Base-by-base conservation (phyloP, 1,284 basidiomycete species). In the Pyrrhoderma noxium region DNA sequence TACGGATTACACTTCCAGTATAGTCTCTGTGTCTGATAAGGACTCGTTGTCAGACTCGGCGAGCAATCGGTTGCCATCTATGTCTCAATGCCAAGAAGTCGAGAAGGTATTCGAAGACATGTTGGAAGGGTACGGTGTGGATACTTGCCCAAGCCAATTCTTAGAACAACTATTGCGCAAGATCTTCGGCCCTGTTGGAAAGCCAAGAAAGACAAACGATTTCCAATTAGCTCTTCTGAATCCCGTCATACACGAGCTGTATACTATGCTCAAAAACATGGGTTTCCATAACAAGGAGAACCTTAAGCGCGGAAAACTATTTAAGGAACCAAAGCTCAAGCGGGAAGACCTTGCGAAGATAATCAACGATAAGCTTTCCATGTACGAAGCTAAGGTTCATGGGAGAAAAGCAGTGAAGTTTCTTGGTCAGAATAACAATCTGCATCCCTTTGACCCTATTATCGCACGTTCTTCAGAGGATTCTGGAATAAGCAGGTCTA, bases 51-150 rank as follows among this genome's bases (percentile, higher is more conserved):
- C 39, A 13, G 40, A 48, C 22, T 35, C 42, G 8, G 44, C 47
- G 11, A 35, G 14, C n/a, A 40, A 40, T 22, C 43, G 34, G 25
- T 27, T 51, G 36, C 35, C 49, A 13, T 25, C 46, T 34, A 39
- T 35, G 3, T 16, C 53, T 11, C 44, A 47, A 16, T 70, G 71
- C 45, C 66, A 65, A 51, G 64, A 71, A 18, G 57, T 81, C 11
- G 81, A 83, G 61, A 64, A 58, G 1, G 61, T 77, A 16, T 80
- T 81, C 58, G 66, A 72, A 52, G 65, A 69, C 19, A 82, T 84
- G 75, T 67, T 85, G 11, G 58, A 60, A 14, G 59, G 63, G 53
- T 77, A 71, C 53, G 67, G 68, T 21, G 66, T 86, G 43, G 66
- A 77, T 53, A 66, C 74, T 2, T 68, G 66, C 0, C 76, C 80